phyloP scores from a whole-genome alignment of 2,329 filamentous ascomycete genomes.

The Cryphonectria parasitica region DNA sequence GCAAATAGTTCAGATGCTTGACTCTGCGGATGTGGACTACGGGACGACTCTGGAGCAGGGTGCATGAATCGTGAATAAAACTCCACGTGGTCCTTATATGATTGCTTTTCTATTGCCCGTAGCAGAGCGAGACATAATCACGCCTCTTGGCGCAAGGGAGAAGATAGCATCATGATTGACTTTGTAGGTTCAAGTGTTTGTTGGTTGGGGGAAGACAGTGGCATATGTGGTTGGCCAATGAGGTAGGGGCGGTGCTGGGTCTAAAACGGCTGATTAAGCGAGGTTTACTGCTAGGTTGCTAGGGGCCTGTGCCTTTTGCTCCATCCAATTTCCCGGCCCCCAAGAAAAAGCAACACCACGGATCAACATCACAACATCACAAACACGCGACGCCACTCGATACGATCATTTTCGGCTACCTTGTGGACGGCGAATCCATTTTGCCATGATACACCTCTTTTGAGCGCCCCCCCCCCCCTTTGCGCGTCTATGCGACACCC shows the following conservation, averaged over 20 bases:
- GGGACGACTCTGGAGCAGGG: neutral
- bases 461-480: constrained; percentile 6
- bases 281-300: neutral
- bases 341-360: constrained; percentile 17
- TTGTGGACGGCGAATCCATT: neutral
- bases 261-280: neutral
- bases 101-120: neutral
- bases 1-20: neutral
- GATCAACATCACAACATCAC: constrained; percentile 6
- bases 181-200: neutral
- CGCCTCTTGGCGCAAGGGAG: neutral
- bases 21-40: neutral
- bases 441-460: constrained; percentile 9
- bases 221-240: neutral
- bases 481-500: constrained; percentile 24
- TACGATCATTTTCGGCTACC: neutral
- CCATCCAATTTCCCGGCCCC: constrained; percentile 9
- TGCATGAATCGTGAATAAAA: neutral
- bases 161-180: neutral
- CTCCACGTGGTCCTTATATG: neutral
- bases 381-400: constrained; percentile 1
- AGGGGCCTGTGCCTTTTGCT: constrained; percentile 5
- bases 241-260: neutral
- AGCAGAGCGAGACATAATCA: neutral
- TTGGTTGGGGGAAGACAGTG: too few species aligned